Evolutionary conservation across 495 filamentous ascomycete species (phyloP).

Genomic region (Amniculicola lignicola): DNA sequence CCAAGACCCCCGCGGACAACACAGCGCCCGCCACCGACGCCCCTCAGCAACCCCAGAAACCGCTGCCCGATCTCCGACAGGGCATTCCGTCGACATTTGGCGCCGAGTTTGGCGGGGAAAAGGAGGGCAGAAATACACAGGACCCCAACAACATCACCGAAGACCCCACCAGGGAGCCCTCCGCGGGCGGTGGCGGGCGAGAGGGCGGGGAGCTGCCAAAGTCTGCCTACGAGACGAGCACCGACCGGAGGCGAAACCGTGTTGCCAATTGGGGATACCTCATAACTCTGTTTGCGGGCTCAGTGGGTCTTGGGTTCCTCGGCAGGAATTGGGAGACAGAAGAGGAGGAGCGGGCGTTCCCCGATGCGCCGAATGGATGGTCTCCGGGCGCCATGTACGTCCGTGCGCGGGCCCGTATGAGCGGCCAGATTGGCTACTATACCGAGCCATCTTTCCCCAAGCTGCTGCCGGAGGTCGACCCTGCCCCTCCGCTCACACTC

Average conservation of each 20-base stretch:
- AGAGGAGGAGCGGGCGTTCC: slow-evolving; percentile 61
- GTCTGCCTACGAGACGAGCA: slow-evolving; percentile 83
- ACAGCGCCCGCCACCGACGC: slow-evolving; percentile 14
- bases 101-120: slow-evolving; percentile 51
- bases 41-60: slow-evolving; percentile 46
- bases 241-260: slow-evolving; percentile 71
- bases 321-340: slow-evolving; percentile 84
- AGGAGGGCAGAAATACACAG: slow-evolving; percentile 1
- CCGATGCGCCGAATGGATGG: slow-evolving; percentile 70
- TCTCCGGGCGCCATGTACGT: slow-evolving; percentile 71
- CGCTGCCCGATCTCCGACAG: slow-evolving; percentile 82
- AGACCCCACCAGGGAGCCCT: slow-evolving; percentile 20
- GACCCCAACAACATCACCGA: slow-evolving; percentile 33
- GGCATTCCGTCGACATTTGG: slow-evolving; percentile 84
- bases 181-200: slow-evolving; percentile 37
- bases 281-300: slow-evolving; percentile 48
- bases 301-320: slow-evolving; percentile 61
- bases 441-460: slow-evolving; percentile 94
- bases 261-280: slow-evolving; percentile 67
- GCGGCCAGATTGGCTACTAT: slow-evolving; percentile 80
- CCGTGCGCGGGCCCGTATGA: slow-evolving; percentile 68
- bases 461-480: slow-evolving; percentile 84
- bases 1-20: slow-evolving; percentile 13
- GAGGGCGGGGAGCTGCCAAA: slow-evolving; percentile 59
- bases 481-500: slow-evolving; percentile 57